Evolutionary conservation across 1,284 basidiomycete species (phyloP).

Genomic region (Limonomyces culmigenus): DNA sequence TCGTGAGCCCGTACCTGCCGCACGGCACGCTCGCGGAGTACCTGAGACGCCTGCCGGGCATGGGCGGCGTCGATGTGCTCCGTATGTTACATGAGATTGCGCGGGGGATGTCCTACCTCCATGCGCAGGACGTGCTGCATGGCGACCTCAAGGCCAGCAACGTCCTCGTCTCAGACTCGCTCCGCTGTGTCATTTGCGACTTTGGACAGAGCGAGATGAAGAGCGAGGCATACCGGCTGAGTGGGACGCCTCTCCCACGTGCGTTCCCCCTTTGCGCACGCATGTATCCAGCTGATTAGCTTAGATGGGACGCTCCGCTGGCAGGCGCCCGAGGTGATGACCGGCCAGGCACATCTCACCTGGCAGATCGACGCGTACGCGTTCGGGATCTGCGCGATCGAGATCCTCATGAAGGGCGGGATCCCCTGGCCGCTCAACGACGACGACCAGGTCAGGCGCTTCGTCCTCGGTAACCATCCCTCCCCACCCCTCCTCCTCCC

Average conservation of each 20-base stretch:
- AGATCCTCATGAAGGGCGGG: constrained; percentile 46
- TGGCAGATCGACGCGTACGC: constrained; percentile 53
- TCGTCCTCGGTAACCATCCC: constrained; percentile 52
- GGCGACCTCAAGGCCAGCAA: constrained; percentile 65
- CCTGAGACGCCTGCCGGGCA: constrained; percentile 19
- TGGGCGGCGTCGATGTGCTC: constrained; percentile 26
- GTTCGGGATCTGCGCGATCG: constrained; percentile 54
- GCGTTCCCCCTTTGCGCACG: constrained; percentile 12
- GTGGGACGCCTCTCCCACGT: constrained; percentile 35
- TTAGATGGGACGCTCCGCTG: constrained; percentile 47
- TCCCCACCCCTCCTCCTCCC: background rate
- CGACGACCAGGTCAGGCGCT: constrained; percentile 37
- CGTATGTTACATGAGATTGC: constrained; percentile 55
- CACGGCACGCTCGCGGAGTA: constrained; percentile 27
- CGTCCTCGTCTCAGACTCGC: constrained; percentile 50
- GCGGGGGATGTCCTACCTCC: constrained; percentile 63
- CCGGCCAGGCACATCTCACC: constrained; percentile 31
- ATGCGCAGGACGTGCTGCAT: constrained; percentile 45
- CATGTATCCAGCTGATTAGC: background rate
- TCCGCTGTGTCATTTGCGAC: constrained; percentile 55
- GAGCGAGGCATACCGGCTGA: constrained; percentile 44
- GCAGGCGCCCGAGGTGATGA: constrained; percentile 60
- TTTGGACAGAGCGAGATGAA: constrained; percentile 71
- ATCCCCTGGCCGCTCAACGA: constrained; percentile 44
- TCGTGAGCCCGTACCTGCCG: constrained; percentile 17